Percentiles rank a stretch among this genome's conserved stretches.
Evolutionary conservation across 2,329 filamentous ascomycete species (phyloP).

Genomic region (Aotearoamyces nothofagi): DNA sequence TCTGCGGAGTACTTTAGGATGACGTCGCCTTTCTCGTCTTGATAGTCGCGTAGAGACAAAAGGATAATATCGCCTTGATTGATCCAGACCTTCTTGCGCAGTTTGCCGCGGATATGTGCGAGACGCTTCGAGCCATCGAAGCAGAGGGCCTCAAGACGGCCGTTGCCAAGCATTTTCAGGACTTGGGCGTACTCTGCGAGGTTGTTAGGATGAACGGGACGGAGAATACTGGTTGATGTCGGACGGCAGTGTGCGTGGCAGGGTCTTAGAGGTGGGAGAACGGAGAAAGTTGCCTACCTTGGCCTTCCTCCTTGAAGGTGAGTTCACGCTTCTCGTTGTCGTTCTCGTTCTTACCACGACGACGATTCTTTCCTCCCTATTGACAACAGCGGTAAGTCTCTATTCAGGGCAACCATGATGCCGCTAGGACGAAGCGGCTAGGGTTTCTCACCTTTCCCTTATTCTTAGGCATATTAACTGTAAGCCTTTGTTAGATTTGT

Average conservation of each 20-base stretch:
- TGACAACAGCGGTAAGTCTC: constrained; percentile 3
- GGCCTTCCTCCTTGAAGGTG: constrained; percentile 96
- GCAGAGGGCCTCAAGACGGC: constrained; percentile 76
- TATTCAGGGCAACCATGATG: too few species aligned
- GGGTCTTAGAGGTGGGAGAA: constrained; percentile 2
- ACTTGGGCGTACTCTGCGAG: constrained; percentile 63
- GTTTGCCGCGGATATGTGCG: constrained; percentile 83
- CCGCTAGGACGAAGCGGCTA: too few species aligned
- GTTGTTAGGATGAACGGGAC: too few species aligned
- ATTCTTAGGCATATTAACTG: constrained; percentile 81
- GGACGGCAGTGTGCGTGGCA: not conserved
- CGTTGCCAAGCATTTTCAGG: constrained; percentile 92
- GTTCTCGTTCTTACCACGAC: constrained; percentile 97
- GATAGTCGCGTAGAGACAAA: constrained; percentile 77
- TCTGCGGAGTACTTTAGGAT: constrained; percentile 94
- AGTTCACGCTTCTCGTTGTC: constrained; percentile 98
- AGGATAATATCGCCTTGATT: constrained; percentile 95
- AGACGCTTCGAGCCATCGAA: constrained; percentile 87
- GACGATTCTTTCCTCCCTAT: constrained; percentile 93
- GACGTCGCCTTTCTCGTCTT: constrained; percentile 86
- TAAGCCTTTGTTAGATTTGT: too few species aligned
- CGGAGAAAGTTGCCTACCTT: constrained; percentile 34
- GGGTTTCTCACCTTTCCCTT: constrained; percentile 92
- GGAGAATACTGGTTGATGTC: constrained; percentile 22
- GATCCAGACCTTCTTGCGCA: constrained; percentile 99